Evolutionary conservation across 2,329 filamentous ascomycete genomes (phyloP), one percentile per base, ranked within the genome.

Genomic region (Huntiella decipiens): DNA sequence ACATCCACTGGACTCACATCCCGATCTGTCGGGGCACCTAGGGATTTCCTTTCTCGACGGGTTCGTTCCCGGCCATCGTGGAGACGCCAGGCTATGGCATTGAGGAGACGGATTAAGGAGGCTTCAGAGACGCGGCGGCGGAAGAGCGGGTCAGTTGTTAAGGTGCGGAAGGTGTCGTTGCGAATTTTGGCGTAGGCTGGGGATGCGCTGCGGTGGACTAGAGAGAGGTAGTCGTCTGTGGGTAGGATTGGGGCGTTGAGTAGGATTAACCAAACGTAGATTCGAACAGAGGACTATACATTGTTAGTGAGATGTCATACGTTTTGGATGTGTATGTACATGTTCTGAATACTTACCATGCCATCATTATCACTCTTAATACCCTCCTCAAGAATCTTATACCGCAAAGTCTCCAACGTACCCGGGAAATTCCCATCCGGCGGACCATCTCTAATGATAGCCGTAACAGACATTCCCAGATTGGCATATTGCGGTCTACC

Each of bases 131-230:
- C 91, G 48, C 88, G 81, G 31, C 91, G 78, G 51, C 91, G 83
- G 67, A 96, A 98, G 33, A 98, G 74, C n/a, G 88, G 87, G 57
- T 98, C 91, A 44, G 88, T 95, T 31, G 91, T 91, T 46, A 98
- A 70, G 1, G 91, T 98, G 55, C 91, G 84, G 61, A 96, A 96
- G 36, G 91, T 95, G 61, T 98, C 91, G 63, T 98, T 95, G 59
- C 87, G 83, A 58, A 98, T 98, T 65, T 98, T 98, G 56, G 84
- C 77, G 64, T 98, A 94, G 39, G 86, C 87, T 1, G 88, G 87
- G 3, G 88, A 96, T 17, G 88, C 82, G 51, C 91, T 88, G 52
- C 91, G 84, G 57, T 93, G 86, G 53, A 98, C 81, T 38, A 96
- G 79, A 48, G 75, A 73, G 52, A 96, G 81, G 60, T 98, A 98